Base-by-base conservation (phyloP, 2,329 filamentous ascomycete genomes). In the Zymoseptoria tritici region DNA sequence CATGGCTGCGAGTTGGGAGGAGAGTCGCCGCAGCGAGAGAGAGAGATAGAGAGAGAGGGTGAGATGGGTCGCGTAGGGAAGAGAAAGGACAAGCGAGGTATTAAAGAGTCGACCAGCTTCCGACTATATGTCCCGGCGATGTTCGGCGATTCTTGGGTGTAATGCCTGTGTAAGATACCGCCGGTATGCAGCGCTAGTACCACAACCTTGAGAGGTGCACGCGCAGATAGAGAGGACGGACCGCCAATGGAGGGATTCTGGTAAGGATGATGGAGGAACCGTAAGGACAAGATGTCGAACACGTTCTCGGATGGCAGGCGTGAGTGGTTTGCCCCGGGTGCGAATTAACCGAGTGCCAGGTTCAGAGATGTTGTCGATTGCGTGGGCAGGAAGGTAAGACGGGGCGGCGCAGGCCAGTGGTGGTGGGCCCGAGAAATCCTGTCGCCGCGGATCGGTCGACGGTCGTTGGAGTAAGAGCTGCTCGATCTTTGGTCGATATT, bases 1-100 rank as follows among this genome's bases (percentile, higher is more conserved):
- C 68, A 68, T 69, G 54, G 56, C 61, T 55, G 56, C 21, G 52
- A 52, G 29, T 13, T 53, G 20, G 1, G 36, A 1, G 36, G 36
- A 9, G 13, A 13, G 36, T 46, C 36, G 36, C 36, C 36, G 36
- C 13, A 46, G 16, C 13, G 36, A 46, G 36, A 46, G 36, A n/a
- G 13, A n/a, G n/a, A 13, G 11, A 22, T 22, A 22, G 21, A 22
- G 21, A 24, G 22, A 24, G 22, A 5, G 22, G 22, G 22, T 5
- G 22, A 24, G 22, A 24, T 24, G 22, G 22, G 4, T 24, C 22
- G 22, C 22, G 22, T 24, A 5, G 36, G 13, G 5, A 16, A 16
- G 36, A 16, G 36, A 16, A n/a, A 46, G 36, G 36, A 55, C 52
- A 51, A 56, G 42, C 21, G 22, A 29, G 54, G 51, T 22, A 36